A percentile compares a stretch with the other conserved stretches of the same genome.
Evolutionary conservation across 1,284 basidiomycete species (phyloP).

Genomic region (Trametes pubescens): DNA sequence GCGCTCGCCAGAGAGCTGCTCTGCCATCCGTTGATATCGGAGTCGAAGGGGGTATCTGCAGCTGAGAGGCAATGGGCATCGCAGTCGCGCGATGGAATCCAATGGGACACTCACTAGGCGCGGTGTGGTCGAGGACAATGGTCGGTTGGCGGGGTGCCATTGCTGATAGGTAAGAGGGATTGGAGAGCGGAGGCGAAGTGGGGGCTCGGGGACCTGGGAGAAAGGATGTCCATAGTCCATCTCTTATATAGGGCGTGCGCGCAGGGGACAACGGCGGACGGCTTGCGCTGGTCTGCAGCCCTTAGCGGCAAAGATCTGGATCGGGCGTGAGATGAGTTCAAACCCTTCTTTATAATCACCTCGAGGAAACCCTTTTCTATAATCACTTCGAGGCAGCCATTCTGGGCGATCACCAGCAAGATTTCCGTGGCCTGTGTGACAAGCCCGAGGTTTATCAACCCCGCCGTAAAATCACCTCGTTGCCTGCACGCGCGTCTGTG

Average conservation of each 20-base stretch:
- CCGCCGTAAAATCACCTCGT: conserved; percentile 12
- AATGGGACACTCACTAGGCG: conserved; percentile 3
- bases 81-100: neutral
- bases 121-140: conserved; percentile 1
- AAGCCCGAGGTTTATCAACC: neutral
- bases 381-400: too few species aligned
- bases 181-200: conserved; percentile 5
- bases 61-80: neutral
- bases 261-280: conserved; percentile 4
- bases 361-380: too few species aligned
- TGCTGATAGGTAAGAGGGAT: neutral
- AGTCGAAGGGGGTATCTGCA: neutral
- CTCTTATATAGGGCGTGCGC: conserved; percentile 14
- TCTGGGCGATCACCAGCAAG: too few species aligned
- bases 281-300: neutral
- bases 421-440: neutral
- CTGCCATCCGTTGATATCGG: conserved; percentile 6
- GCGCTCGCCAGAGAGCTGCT: conserved; percentile 7
- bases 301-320: too few species aligned
- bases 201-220: conserved; percentile 15
- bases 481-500: neutral
- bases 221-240: conserved; percentile 13
- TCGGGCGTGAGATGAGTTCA: too few species aligned
- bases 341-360: too few species aligned
- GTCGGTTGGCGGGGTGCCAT: conserved; percentile 2